phyloP scores from a whole-genome alignment of 495 filamentous ascomycete genomes.

The Stereocaulon alpinum region DNA sequence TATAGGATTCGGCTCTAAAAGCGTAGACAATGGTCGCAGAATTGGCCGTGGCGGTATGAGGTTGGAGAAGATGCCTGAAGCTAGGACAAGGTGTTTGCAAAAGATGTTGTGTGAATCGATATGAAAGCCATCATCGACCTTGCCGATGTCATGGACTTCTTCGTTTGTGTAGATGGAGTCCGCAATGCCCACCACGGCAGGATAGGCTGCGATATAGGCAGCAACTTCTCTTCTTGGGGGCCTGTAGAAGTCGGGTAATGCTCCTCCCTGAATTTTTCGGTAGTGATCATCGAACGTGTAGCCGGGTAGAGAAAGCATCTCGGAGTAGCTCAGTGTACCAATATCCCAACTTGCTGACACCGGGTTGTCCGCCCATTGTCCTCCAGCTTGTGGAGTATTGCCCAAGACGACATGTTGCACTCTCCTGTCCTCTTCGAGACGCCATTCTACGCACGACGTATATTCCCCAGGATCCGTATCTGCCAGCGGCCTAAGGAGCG shows the following conservation, averaged over 20 bases:
- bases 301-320: slow-evolving; percentile 54
- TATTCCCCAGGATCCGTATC: slow-evolving; percentile 45
- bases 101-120: slow-evolving; percentile 42
- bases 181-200: slow-evolving; percentile 42
- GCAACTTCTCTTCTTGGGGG: slow-evolving; percentile 50
- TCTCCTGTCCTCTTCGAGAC: slow-evolving; percentile 38
- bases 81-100: slow-evolving; percentile 53
- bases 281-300: slow-evolving; percentile 52
- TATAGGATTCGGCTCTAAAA: slow-evolving; percentile 21
- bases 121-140: slow-evolving; percentile 41
- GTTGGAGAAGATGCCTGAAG: slow-evolving; percentile 53
- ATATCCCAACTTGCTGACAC: slow-evolving; percentile 46
- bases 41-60: slow-evolving; percentile 42
- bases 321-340: slow-evolving; percentile 53
- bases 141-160: slow-evolving; percentile 34
- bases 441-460: slow-evolving; percentile 48
- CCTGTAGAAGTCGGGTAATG: slow-evolving; percentile 43
- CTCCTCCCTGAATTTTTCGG: slow-evolving; percentile 30
- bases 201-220: slow-evolving; percentile 48
- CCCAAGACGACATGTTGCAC: slow-evolving; percentile 51
- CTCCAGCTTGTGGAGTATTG: slow-evolving; percentile 42
- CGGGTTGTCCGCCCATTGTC: slow-evolving; percentile 55
- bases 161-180: slow-evolving; percentile 39
- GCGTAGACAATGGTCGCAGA: slow-evolving; percentile 31
- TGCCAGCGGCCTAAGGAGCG: slow-evolving; percentile 52